Evolutionary conservation across 1,139 yeast genomes (phyloP).

Genomic region (Geotrichum citri-aurantii): DNA sequence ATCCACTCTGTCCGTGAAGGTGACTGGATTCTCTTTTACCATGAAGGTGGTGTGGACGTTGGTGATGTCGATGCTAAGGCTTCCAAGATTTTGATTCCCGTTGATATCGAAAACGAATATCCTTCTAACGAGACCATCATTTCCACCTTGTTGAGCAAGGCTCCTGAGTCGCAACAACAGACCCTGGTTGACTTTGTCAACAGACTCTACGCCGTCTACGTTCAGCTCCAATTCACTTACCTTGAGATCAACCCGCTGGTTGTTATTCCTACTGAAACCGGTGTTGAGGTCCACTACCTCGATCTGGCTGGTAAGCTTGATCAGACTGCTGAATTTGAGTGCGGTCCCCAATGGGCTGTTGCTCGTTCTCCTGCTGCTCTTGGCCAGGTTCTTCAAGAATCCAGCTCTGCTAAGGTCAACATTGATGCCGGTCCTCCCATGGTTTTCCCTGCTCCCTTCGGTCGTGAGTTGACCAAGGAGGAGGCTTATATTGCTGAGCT

Average conservation of each 20-base stretch:
- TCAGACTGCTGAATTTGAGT: conserved; percentile 46
- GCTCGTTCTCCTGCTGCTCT: conserved; percentile 43
- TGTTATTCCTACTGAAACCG: conserved; percentile 38
- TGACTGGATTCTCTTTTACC: conserved; percentile 45
- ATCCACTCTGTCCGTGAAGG: conserved; percentile 46
- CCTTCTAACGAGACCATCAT: conserved; percentile 38
- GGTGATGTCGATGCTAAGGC: conserved; percentile 47
- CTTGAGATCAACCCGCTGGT: conserved; percentile 45
- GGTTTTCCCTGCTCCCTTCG: conserved; percentile 47
- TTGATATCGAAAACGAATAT: conserved; percentile 39
- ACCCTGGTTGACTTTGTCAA: conserved; percentile 43
- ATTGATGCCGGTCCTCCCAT: conserved; percentile 45
- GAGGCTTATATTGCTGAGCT: conserved; percentile 46
- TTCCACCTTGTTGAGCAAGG: conserved; percentile 35
- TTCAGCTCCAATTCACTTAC: conserved; percentile 44
- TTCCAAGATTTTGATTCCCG: conserved; percentile 41
- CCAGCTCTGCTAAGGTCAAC: conserved; percentile 27
- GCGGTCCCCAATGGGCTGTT: conserved; percentile 46
- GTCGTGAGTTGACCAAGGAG: conserved; percentile 42
- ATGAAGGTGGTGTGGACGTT: conserved; percentile 47
- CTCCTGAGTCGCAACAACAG: conserved; percentile 40
- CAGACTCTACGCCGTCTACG: conserved; percentile 44
- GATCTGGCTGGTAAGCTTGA: conserved; percentile 46
- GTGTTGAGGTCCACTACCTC: conserved; percentile 43
- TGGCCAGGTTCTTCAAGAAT: conserved; percentile 32